Evolutionary conservation across 75 land plant genomes (phyloP).

Genomic region (Picea sitchensis): DNA sequence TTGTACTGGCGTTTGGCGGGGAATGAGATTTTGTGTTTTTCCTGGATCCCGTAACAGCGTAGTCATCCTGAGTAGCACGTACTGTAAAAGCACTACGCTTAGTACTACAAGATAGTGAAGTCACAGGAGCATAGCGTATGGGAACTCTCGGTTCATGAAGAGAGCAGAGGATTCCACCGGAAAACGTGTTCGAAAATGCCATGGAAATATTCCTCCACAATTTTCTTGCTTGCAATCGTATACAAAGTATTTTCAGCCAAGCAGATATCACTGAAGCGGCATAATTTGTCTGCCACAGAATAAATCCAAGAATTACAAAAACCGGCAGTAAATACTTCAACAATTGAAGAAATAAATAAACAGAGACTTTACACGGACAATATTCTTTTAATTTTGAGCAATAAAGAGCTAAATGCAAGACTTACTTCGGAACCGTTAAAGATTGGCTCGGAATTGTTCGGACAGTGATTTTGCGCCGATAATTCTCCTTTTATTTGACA

Average conservation of each 20-base stretch:
- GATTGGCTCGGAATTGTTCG: not conserved
- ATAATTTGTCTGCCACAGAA: not conserved
- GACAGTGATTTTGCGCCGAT: too few species aligned
- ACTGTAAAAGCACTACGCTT: constrained; percentile 1
- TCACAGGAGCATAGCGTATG: not conserved
- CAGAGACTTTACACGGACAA: not conserved
- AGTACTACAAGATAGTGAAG: not conserved
- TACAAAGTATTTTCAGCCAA: not conserved
- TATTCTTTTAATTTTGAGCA: not conserved
- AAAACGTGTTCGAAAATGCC: not conserved
- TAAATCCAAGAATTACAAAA: not conserved
- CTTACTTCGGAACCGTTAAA: not conserved
- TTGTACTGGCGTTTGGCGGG: not conserved
- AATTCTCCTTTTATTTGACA: too few species aligned
- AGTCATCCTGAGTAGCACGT: constrained; percentile 4
- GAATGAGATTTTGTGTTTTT: constrained; percentile 5
- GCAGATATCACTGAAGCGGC: not conserved
- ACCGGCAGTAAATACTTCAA: not conserved
- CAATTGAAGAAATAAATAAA: not conserved
- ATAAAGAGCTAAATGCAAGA: not conserved
- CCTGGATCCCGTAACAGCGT: constrained; percentile 1
- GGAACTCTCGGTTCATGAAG: not conserved
- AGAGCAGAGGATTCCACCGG: not conserved
- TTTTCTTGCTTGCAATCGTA: not conserved
- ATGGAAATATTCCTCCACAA: not conserved